Evolutionary conservation across 2,329 filamentous ascomycete genomes (phyloP).

Genomic region (Malbranchea cinnamomea): DNA sequence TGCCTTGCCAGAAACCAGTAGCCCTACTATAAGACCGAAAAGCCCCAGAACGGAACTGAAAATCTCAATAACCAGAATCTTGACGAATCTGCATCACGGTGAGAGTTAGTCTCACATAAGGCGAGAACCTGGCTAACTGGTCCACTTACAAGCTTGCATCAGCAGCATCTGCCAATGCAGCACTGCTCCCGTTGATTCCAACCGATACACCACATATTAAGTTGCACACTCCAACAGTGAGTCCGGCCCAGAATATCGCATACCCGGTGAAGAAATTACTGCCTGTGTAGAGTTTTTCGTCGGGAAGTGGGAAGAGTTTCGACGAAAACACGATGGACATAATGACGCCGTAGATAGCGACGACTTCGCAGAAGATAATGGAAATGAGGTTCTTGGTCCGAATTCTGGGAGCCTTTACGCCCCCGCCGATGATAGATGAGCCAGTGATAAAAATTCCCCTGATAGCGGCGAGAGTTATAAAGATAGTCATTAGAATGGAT

Average conservation of each 20-base stretch:
- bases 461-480: conserved; percentile 11
- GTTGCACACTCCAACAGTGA: conserved; percentile 93
- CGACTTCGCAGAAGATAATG: conserved; percentile 99
- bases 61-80: conserved; percentile 97
- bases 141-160: conserved; percentile 67
- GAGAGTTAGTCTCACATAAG: conserved; percentile 12
- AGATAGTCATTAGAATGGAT: conserved; percentile 1
- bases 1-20: conserved; percentile 76
- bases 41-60: conserved; percentile 95
- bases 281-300: conserved; percentile 52
- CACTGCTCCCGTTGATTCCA: conserved; percentile 94
- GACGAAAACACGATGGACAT: conserved; percentile 98
- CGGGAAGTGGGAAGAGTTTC: conserved; percentile 55
- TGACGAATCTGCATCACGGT: conserved; percentile 67
- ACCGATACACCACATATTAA: conserved; percentile 91
- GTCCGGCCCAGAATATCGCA: conserved; percentile 86
- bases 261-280: conserved; percentile 88
- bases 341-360: conserved; percentile 99
- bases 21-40: conserved; percentile 88
- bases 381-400: conserved; percentile 99
- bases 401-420: conserved; percentile 92
- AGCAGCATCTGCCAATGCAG: conserved; percentile 87
- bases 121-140: too few species aligned
- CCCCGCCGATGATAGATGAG: conserved; percentile 89
- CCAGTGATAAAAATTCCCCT: conserved; percentile 99